Evolutionary conservation across 2,329 filamentous ascomycete genomes (phyloP).

Genomic region (Cordyceps cicadae): DNA sequence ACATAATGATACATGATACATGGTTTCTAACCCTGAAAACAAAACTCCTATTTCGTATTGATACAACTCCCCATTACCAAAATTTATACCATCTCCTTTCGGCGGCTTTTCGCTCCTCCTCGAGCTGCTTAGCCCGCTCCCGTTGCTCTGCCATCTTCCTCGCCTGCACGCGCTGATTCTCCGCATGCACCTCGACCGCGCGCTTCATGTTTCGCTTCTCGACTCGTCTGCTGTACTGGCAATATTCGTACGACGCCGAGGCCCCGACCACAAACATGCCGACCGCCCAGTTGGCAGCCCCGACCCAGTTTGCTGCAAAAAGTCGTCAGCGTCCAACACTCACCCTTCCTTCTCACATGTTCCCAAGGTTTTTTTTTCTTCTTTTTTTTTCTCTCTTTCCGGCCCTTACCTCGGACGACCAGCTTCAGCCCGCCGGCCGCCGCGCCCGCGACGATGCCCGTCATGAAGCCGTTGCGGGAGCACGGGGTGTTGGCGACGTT

Average conservation of each 20-base stretch:
- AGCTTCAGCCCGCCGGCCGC: slow-evolving; percentile 65
- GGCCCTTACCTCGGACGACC: slow-evolving; percentile 65
- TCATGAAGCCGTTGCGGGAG: slow-evolving; percentile 71
- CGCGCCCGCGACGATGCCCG: slow-evolving; percentile 74
- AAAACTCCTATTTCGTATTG: not conserved
- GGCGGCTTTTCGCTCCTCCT: slow-evolving; percentile 26
- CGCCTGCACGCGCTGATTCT: slow-evolving; percentile 44
- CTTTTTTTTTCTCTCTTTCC: too few species aligned
- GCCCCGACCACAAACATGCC: slow-evolving; percentile 63
- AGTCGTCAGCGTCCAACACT: not conserved
- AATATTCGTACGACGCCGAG: slow-evolving; percentile 74
- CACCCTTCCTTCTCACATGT: not conserved
- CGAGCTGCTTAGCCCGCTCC: slow-evolving; percentile 30
- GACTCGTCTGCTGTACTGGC: slow-evolving; percentile 62
- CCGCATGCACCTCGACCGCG: slow-evolving; percentile 57
- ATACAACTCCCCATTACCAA: slow-evolving; percentile 33
- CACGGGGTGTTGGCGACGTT: slow-evolving; percentile 74
- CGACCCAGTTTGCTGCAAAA: slow-evolving; percentile 13
- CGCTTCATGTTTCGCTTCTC: slow-evolving; percentile 80
- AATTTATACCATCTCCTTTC: slow-evolving; percentile 47
- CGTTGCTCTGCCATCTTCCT: slow-evolving; percentile 25
- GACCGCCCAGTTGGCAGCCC: slow-evolving; percentile 78
- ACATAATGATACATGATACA: slow-evolving; percentile 8
- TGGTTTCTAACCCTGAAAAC: not conserved
- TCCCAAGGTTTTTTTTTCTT: too few species aligned